Evolutionary conservation across 2,329 filamentous ascomycete species (phyloP).

Genomic region (Trichoderma pleuroti): DNA sequence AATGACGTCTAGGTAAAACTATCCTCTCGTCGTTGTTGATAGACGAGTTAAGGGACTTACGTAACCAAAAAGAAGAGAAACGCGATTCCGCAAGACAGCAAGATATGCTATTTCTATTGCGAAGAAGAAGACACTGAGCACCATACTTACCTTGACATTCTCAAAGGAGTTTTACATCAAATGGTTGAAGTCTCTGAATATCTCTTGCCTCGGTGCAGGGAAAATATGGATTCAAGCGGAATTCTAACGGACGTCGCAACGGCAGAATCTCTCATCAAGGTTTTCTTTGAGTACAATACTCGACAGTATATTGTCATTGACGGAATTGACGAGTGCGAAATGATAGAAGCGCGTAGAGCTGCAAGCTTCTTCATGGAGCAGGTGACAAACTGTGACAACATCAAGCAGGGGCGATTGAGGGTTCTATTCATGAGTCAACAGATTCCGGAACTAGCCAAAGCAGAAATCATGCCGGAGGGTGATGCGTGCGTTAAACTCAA

Average conservation of each 20-base stretch:
- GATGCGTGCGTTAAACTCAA: background rate
- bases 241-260: background rate
- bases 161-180: background rate
- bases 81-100: background rate
- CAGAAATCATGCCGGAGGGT: background rate
- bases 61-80: background rate
- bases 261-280: background rate
- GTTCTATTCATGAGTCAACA: background rate
- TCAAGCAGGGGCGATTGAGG: background rate
- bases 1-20: background rate
- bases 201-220: background rate
- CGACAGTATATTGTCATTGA: constrained; percentile 3
- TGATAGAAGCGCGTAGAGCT: background rate
- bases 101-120: constrained; percentile 6
- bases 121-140: constrained; percentile 5
- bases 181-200: background rate
- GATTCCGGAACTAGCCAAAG: background rate
- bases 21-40: background rate
- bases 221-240: background rate
- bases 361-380: background rate
- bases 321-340: constrained; percentile 1
- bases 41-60: background rate
- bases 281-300: background rate
- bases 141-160: background rate
- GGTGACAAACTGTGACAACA: background rate